These are phyloP conservation scores for Penicillium sp. DNA, from an alignment of 2,329 filamentous ascomycete species.

Conservation along the genomic window DNA sequence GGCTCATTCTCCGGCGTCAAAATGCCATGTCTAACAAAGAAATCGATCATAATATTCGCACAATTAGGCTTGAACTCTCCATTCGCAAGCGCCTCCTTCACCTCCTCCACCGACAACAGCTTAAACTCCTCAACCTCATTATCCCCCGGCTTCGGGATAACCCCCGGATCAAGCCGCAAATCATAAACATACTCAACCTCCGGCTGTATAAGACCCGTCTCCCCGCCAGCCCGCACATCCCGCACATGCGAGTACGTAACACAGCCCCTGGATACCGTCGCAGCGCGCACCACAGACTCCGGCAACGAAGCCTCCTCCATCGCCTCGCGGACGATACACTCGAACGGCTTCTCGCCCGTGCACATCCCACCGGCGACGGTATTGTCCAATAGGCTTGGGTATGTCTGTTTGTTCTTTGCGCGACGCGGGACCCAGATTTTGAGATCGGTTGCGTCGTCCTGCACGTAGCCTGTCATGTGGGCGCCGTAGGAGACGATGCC, in stretches of 20 bases:
- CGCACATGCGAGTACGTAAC: constrained; percentile 84
- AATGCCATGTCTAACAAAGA: constrained; percentile 81
- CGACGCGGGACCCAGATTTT: constrained; percentile 82
- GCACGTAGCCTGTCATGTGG: constrained; percentile 72
- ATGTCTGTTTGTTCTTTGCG: constrained; percentile 75
- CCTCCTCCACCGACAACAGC: constrained; percentile 71
- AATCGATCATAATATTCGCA: constrained; percentile 77
- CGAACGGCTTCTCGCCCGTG: constrained; percentile 73
- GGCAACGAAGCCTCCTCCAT: constrained; percentile 84
- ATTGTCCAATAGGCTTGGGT: constrained; percentile 89
- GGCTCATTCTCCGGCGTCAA: constrained; percentile 74
- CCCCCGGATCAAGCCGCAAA: constrained; percentile 66
- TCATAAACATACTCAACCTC: constrained; percentile 93
- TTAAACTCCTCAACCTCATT: constrained; percentile 84
- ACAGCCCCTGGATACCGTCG: constrained; percentile 59
- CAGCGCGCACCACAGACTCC: constrained; percentile 61
- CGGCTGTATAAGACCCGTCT: constrained; percentile 77
- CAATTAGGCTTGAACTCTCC: constrained; percentile 94
- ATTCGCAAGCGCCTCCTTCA: constrained; percentile 63
- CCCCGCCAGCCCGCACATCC: constrained; percentile 70
- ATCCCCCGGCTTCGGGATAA: constrained; percentile 73
- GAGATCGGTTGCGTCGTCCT: constrained; percentile 54
- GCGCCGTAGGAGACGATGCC: constrained; percentile 75
- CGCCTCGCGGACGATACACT: constrained; percentile 78
- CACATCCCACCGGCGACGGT: constrained; percentile 83